phyloP scores from a whole-genome alignment of 2,329 filamentous ascomycete genomes.

The Pyrenophora teres region DNA sequence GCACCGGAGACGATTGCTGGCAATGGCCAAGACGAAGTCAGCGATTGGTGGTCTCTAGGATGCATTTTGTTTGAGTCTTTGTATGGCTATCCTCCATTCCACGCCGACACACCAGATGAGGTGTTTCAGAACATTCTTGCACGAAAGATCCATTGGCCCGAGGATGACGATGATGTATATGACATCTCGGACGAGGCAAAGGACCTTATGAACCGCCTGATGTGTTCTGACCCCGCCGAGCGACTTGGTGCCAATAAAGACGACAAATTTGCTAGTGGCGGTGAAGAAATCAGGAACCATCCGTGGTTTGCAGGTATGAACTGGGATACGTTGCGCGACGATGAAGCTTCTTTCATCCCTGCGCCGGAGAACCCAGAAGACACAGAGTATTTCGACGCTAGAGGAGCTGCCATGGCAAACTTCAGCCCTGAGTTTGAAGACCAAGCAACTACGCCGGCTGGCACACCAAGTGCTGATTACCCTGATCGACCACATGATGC shows the following conservation, averaged over 20 bases:
- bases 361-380: conserved; percentile 93
- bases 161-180: conserved; percentile 76
- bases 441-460: conserved; percentile 73
- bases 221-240: conserved; percentile 81
- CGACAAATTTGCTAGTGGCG: conserved; percentile 81
- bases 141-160: conserved; percentile 89
- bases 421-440: conserved; percentile 96
- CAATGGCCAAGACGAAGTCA: conserved; percentile 93
- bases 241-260: conserved; percentile 84
- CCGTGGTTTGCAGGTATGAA: conserved; percentile 86
- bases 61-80: conserved; percentile 98
- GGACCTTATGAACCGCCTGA: conserved; percentile 89
- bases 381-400: conserved; percentile 94
- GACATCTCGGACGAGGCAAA: conserved; percentile 82
- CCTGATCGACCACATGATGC: conserved; percentile 92
- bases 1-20: conserved; percentile 97
- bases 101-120: conserved; percentile 84
- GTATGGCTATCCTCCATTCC: conserved; percentile 91
- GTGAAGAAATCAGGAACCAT: conserved; percentile 87
- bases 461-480: conserved; percentile 74
- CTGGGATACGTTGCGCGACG: conserved; percentile 90
- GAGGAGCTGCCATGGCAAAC: conserved; percentile 87
- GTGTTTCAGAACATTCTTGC: conserved; percentile 97
- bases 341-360: conserved; percentile 94
- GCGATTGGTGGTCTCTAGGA: conserved; percentile 99